phyloP scores from a whole-genome alignment of 2,329 filamentous ascomycete genomes.

The Apiospora sp. region DNA sequence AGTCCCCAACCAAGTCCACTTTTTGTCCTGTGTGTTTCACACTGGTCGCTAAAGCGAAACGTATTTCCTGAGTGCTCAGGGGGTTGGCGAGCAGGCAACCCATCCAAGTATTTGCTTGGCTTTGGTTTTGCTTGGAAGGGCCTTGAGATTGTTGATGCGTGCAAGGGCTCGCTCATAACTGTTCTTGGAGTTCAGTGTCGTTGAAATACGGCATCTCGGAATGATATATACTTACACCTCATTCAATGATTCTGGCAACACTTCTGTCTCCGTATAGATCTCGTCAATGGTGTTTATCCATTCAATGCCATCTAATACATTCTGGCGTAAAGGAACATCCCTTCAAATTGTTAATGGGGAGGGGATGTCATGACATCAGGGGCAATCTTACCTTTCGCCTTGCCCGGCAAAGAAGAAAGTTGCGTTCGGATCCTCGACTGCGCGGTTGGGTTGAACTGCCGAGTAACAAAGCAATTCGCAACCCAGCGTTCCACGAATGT shows the following conservation, averaged over 20 bases:
- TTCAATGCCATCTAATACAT: constrained; percentile 37
- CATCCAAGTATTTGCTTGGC: constrained; percentile 34
- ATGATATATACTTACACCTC: constrained; percentile 37
- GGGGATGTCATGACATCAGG: too few relatives aligned
- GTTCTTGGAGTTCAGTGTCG: background rate
- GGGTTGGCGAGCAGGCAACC: constrained; percentile 33
- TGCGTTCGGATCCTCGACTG: constrained; percentile 32
- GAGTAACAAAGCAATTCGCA: constrained; percentile 30
- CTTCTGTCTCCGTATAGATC: constrained; percentile 38
- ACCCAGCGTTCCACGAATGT: constrained; percentile 32
- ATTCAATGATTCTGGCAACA: constrained; percentile 40
- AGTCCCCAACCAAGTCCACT: background rate
- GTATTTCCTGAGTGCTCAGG: constrained; percentile 33
- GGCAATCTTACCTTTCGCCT: constrained; percentile 34
- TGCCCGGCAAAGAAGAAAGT: constrained; percentile 33
- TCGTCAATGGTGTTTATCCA: constrained; percentile 31
- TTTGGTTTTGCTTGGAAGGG: constrained; percentile 17
- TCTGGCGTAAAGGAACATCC: constrained; percentile 45
- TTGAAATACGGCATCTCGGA: background rate
- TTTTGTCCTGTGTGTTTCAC: background rate
- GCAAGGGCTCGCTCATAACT: constrained; percentile 29
- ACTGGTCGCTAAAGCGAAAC: constrained; percentile 30
- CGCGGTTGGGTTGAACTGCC: constrained; percentile 30
- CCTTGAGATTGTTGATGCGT: constrained; percentile 29
- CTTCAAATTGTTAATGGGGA: constrained; percentile 30